Percentiles rank a stretch among this genome's conserved stretches.
Conservation (phyloP, 768 basidiomycete species). For the Lentinula boryana region DNA sequence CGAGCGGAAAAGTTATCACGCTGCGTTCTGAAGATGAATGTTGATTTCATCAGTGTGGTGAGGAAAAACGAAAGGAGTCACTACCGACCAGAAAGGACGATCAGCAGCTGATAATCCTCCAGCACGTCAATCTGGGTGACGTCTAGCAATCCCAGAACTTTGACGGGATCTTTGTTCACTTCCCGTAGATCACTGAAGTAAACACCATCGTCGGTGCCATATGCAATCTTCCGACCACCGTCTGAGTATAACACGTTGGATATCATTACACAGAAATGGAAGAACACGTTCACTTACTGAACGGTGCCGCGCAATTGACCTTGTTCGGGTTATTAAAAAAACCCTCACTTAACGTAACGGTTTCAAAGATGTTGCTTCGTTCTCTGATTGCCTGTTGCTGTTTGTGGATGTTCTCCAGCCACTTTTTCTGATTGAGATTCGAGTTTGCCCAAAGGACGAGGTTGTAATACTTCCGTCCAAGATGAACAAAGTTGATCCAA, state of each 20-base stretch:
- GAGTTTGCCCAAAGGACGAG: constrained; percentile 90
- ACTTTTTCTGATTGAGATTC: constrained; percentile 80
- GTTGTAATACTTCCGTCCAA: constrained; percentile 89
- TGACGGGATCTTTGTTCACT: constrained; percentile 72
- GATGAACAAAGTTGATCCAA: constrained; percentile 88
- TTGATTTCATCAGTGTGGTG: not conserved
- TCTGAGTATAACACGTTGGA: constrained; percentile 35
- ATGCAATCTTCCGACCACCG: constrained; percentile 79
- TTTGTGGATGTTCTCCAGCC: constrained; percentile 88
- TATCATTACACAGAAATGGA: constrained; percentile 6
- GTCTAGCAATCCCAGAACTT: constrained; percentile 83
- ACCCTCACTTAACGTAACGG: constrained; percentile 75
- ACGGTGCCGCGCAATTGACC: constrained; percentile 88
- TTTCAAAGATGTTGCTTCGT: constrained; percentile 82
- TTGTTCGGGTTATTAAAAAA: constrained; percentile 83
- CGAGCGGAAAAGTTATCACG: constrained; percentile 93
- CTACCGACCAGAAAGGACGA: constrained; percentile 90
- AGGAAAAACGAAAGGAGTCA: not conserved
- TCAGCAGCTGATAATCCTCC: constrained; percentile 91
- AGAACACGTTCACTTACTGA: constrained; percentile 54
- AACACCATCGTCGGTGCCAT: constrained; percentile 97
- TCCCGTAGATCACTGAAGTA: constrained; percentile 88
- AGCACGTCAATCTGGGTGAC: constrained; percentile 95
- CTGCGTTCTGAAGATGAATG: constrained; percentile 62
- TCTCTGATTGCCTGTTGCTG: constrained; percentile 85